phyloP scores from a whole-genome alignment of 2,329 filamentous ascomycete species.

The Neofusicoccum laricinum region DNA sequence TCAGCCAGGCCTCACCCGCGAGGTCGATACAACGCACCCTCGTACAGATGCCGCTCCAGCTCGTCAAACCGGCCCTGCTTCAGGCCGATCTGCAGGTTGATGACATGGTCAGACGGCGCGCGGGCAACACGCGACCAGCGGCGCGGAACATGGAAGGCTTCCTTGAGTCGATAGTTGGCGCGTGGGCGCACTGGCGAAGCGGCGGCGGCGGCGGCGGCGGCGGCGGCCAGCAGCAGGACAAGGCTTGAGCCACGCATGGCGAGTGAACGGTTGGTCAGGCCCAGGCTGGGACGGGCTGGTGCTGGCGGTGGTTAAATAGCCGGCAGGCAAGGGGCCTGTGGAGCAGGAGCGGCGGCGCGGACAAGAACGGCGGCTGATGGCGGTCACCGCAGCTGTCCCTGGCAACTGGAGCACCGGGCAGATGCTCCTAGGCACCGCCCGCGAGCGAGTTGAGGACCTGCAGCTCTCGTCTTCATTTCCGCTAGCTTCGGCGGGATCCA shows the following conservation, averaged over 20 bases:
- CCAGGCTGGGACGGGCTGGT: not conserved
- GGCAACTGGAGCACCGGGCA: too few relatives aligned
- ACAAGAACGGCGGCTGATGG: not conserved
- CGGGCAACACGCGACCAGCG: constrained; percentile 49
- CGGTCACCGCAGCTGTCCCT: too few relatives aligned
- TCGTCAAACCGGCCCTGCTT: constrained; percentile 57
- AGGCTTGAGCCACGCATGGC: constrained; percentile 10
- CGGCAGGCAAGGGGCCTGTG: not conserved
- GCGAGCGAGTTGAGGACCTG: too few relatives aligned
- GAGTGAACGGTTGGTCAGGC: not conserved
- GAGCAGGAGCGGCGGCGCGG: not conserved
- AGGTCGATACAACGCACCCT: constrained; percentile 36
- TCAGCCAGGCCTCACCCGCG: constrained; percentile 6
- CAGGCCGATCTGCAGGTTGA: constrained; percentile 57
- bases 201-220: not conserved
- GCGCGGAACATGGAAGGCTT: constrained; percentile 51
- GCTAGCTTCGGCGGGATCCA: not conserved
- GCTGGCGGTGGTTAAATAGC: not conserved
- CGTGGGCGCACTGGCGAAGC: constrained; percentile 24
- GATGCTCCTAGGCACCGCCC: too few relatives aligned
- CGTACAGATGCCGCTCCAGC: constrained; percentile 54
- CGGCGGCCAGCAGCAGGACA: constrained; percentile 5
- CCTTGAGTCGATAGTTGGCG: constrained; percentile 53
- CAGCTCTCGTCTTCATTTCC: not conserved
- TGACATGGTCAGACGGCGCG: constrained; percentile 47